These are phyloP conservation scores for Chenopodium suecicum DNA, from an alignment of 148 eudicot genomes.

Conservation along the genomic window DNA sequence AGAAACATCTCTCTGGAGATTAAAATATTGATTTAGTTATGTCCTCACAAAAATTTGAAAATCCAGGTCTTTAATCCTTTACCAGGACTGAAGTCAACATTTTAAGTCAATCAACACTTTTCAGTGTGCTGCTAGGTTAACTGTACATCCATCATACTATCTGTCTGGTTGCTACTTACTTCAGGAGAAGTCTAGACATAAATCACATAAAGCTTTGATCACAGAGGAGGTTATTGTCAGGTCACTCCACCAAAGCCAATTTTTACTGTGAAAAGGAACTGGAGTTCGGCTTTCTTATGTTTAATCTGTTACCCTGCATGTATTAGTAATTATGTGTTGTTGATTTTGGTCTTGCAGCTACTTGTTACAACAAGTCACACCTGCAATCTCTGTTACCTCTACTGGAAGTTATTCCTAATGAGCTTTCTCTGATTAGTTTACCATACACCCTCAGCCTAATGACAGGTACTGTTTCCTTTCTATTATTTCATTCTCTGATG, in stretches of 20 bases:
- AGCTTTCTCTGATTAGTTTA: conserved; percentile 21
- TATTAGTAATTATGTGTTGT: not conserved
- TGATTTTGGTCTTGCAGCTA: conserved; percentile 31
- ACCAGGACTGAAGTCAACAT: not conserved
- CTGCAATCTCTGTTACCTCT: conserved; percentile 25
- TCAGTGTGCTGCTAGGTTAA: too few relatives aligned
- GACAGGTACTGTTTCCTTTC: conserved; percentile 22
- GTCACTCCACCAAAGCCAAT: not conserved
- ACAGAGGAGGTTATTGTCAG: too few relatives aligned
- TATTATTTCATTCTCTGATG: not conserved
- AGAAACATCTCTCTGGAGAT: not conserved
- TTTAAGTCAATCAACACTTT: not conserved
- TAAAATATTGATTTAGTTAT: not conserved
- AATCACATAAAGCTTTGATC: not conserved
- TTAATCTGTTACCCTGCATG: conserved; percentile 1
- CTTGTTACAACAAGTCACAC: conserved; percentile 26
- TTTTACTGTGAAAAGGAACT: not conserved
- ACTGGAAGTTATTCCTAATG: conserved; percentile 22
- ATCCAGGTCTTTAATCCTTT: not conserved
- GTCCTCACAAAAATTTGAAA: not conserved
- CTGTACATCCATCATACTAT: too few relatives aligned
- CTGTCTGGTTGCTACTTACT: too few relatives aligned
- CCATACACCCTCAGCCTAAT: conserved; percentile 21
- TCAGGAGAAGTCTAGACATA: not conserved
- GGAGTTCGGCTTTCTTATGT: not conserved